A percentile compares a stretch with the other conserved stretches of the same genome.
Conservation (phyloP, 2,329 filamentous ascomycete genomes). For the Colletotrichum aenigma region DNA sequence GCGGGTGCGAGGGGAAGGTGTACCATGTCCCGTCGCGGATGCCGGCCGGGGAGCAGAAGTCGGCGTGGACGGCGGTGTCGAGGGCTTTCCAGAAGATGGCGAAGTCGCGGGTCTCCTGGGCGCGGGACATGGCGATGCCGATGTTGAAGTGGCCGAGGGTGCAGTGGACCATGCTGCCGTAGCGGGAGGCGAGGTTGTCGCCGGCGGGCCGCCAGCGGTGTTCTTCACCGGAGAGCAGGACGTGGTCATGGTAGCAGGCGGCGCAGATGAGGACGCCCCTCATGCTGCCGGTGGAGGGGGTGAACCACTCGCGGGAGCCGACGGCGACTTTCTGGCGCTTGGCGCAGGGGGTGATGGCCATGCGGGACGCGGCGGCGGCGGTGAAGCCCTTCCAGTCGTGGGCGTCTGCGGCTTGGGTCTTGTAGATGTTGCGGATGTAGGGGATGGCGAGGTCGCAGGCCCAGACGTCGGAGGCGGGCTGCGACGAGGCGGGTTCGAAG, state of each 20-base stretch:
- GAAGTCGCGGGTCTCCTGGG: constrained; percentile 32
- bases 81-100: constrained; percentile 37
- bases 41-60: constrained; percentile 33
- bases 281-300: constrained; percentile 25
- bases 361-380: constrained; percentile 29
- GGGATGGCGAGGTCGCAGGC: constrained; percentile 36
- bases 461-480: constrained; percentile 33
- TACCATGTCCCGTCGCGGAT: constrained; percentile 36
- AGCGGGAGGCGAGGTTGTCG: constrained; percentile 11
- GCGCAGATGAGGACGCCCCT: constrained; percentile 34
- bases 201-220: constrained; percentile 24
- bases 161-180: constrained; percentile 26
- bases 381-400: constrained; percentile 38
- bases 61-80: constrained; percentile 28
- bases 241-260: constrained; percentile 41
- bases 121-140: constrained; percentile 31
- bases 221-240: constrained; percentile 33
- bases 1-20: constrained; percentile 33
- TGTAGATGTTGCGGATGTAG: constrained; percentile 33
- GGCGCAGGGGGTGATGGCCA: constrained; percentile 31
- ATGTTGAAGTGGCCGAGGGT: constrained; percentile 34
- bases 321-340: constrained; percentile 21
- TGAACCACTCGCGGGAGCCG: constrained; percentile 35
- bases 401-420: constrained; percentile 14
- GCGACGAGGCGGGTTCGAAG: constrained; percentile 29